A percentile compares a stretch with the other conserved stretches of the same genome.
phyloP scores from a whole-genome alignment of 2,329 filamentous ascomycete species.

The Aspergillus sergii region DNA sequence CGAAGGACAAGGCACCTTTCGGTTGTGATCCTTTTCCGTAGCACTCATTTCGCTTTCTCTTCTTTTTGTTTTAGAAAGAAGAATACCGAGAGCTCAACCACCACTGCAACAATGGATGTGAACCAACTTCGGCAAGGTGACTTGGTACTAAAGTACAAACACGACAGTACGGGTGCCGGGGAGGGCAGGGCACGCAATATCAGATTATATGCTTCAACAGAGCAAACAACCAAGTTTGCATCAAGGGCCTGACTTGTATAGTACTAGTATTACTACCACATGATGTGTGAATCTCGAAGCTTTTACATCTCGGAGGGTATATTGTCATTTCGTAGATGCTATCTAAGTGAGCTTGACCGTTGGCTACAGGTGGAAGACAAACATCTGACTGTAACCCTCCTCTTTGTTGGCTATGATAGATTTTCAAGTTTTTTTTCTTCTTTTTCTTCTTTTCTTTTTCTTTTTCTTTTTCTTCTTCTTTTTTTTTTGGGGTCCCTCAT shows the following conservation, averaged over 20 bases:
- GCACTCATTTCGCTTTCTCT: slow-evolving; percentile 33
- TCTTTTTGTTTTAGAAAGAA: slow-evolving; percentile 23
- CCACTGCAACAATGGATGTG: not conserved
- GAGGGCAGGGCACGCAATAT: not conserved
- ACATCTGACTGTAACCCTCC: slow-evolving; percentile 1
- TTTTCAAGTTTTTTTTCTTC: slow-evolving; percentile 1
- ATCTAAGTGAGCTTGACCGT: slow-evolving; percentile 6
- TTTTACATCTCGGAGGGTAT: slow-evolving; percentile 24
- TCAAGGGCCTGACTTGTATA: not conserved
- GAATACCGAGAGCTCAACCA: not conserved
- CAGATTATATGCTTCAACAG: not conserved
- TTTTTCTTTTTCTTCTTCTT: not conserved
- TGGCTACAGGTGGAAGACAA: not conserved
- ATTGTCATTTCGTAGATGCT: slow-evolving; percentile 35
- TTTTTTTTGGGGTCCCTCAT: not conserved
- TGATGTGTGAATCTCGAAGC: slow-evolving; percentile 5
- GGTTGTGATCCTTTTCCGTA: slow-evolving; percentile 37
- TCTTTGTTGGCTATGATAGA: slow-evolving; percentile 11
- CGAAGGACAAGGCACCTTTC: slow-evolving; percentile 35
- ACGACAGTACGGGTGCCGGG: not conserved
- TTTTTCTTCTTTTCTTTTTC: not conserved
- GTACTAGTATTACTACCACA: not conserved
- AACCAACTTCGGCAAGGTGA: not conserved
- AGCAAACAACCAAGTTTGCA: not conserved
- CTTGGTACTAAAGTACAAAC: not conserved